Evolutionary conservation across 805 yeast species (phyloP).

Genomic region (Scheffersomyces coipomensis): DNA sequence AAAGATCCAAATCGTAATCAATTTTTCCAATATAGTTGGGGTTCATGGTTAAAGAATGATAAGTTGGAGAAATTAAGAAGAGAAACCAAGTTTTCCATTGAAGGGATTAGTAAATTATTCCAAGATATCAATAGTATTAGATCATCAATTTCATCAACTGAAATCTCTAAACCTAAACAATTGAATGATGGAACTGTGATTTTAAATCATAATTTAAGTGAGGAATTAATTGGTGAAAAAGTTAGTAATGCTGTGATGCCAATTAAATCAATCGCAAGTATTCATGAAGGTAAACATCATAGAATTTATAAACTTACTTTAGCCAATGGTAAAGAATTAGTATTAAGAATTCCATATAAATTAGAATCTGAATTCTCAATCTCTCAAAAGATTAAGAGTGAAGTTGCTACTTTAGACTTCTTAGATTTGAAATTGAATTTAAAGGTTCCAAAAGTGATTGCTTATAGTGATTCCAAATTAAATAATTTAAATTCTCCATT

Average conservation of each 20-base stretch:
- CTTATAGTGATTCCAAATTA: conserved; percentile 58
- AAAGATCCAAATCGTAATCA: conserved; percentile 65
- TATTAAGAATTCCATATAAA: conserved; percentile 84
- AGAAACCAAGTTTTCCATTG: conserved; percentile 76
- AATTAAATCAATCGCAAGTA: conserved; percentile 72
- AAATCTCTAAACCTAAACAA: conserved; percentile 32
- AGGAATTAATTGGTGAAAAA: conserved; percentile 41
- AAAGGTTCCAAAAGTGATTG: conserved; percentile 70
- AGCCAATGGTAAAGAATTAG: conserved; percentile 57
- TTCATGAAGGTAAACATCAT: conserved; percentile 94
- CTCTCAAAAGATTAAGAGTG: conserved; percentile 72
- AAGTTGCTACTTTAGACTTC: conserved; percentile 93
- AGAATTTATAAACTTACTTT: conserved; percentile 75
- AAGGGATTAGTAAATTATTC: conserved; percentile 64
- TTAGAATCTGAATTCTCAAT: conserved; percentile 65
- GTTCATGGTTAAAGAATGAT: conserved; percentile 88
- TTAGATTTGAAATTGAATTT: conserved; percentile 60
- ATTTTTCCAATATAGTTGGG: conserved; percentile 91
- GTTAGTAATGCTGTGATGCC: conserved; percentile 43
- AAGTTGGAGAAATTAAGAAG: conserved; percentile 70
- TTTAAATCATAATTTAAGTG: conserved; percentile 49
- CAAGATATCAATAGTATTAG: conserved; percentile 42
- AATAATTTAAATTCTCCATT: conserved; percentile 75
- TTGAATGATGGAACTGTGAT: conserved; percentile 42
- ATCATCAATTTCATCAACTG: conserved; percentile 18